Base-by-base conservation (phyloP, 768 basidiomycete species). In the Tubosaeta sp. region DNA sequence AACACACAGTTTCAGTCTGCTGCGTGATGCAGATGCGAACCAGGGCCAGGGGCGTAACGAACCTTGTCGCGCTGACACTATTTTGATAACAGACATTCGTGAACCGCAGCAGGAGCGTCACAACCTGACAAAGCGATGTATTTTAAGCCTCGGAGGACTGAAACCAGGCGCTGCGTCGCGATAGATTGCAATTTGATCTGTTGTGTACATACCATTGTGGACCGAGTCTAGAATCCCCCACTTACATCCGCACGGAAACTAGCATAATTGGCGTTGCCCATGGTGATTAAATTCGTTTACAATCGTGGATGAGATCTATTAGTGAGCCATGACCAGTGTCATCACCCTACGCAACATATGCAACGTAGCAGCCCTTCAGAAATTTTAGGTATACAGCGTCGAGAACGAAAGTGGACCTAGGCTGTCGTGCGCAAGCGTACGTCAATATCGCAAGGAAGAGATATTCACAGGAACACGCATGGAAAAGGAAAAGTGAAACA, bases 401-500 rank as follows among this genome's bases (percentile, higher is more conserved):
- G 38, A 45, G 18, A 31, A 43, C 30, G 3, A 25, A 41, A 18
- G 16, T 24, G 38, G 50, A 14, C 25, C 14, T 43, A 55, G 59
- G 34, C 30, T 52, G 49, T 55, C 8, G 13, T 51, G 35, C 25
- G 6, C 50, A 19, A 36, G 32, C 21, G 39, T 27, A 40, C 36
- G 12, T 43, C 18, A 27, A 43, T 43, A 13, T 47, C 30, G n/a
- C 29, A 34, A 27, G 8, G 19, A n/a, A 19, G 18, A 43, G 27
- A 43, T 7, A 27, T 43, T 24, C 42, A 43, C 42, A 43, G 42
- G n/a, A 43, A 27, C 13, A 41, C 12, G 24, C 40, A 18, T 9
- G 2, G 7, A 27, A 16, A 8, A 32, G 30, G 18, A 29, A 31
- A 22, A 19, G n/a, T 21, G 19, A 47, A 19, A 48, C 35, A 46